Conservation (phyloP, 78 protist species). For the Dictyostelium discoideum region DNA sequence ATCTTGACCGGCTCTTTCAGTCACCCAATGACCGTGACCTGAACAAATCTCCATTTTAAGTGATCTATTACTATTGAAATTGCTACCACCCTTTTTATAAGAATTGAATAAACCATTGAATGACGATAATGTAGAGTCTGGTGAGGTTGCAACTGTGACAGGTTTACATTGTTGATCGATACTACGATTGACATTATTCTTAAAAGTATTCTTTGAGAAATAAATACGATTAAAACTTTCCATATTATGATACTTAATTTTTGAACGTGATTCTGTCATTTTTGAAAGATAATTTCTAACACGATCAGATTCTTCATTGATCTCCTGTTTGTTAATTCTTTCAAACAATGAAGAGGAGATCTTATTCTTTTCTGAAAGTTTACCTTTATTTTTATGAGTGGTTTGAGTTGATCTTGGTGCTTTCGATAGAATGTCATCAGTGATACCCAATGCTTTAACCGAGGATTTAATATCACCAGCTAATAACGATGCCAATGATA, state of each 20-base stretch:
- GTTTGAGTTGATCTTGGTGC: conserved; percentile 30
- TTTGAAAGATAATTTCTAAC: conserved; percentile 30
- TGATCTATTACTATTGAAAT: not conserved
- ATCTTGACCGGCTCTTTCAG: conserved; percentile 73
- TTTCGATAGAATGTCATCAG: conserved; percentile 36
- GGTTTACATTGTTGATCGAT: not conserved
- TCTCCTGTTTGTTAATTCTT: conserved; percentile 61
- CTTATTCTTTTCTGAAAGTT: conserved; percentile 51
- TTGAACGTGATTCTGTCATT: not conserved
- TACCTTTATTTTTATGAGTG: conserved; percentile 52
- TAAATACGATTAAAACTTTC: conserved; percentile 5
- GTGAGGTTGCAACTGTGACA: not conserved
- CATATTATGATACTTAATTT: conserved; percentile 19
- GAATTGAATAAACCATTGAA: not conserved
- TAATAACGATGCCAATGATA: conserved; percentile 27
- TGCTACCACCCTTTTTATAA: not conserved
- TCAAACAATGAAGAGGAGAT: conserved; percentile 63
- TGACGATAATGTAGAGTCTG: not conserved
- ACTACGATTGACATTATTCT: not conserved
- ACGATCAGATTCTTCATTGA: conserved; percentile 59
- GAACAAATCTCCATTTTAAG: conserved; percentile 79
- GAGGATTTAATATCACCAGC: conserved; percentile 57
- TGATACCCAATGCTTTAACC: conserved; percentile 43
- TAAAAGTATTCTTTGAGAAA: conserved; percentile 41
- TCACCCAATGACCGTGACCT: conserved; percentile 88